Evolutionary conservation across 2,329 filamentous ascomycete species (phyloP).

Genomic region (Sclerotinia subarctica): DNA sequence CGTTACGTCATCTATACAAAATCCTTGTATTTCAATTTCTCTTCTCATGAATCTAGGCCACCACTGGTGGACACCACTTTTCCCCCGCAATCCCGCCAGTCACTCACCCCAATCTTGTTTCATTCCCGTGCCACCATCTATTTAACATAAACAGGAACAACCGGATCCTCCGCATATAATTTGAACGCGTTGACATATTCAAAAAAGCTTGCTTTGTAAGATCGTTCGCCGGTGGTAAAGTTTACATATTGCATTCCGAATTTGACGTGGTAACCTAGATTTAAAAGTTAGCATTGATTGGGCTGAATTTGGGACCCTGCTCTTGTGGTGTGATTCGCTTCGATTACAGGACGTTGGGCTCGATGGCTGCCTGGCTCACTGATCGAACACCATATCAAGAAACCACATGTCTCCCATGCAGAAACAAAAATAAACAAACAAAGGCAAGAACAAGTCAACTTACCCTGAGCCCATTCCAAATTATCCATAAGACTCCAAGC

Average conservation of each 20-base stretch:
- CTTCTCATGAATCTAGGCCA: not conserved
- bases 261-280: conserved; percentile 26
- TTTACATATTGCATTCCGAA: conserved; percentile 42
- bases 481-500: conserved; percentile 81
- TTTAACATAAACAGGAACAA: conserved; percentile 29
- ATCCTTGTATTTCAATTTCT: not conserved
- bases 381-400: no score
- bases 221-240: conserved; percentile 37
- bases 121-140: not conserved
- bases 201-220: conserved; percentile 35
- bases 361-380: no score
- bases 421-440: not conserved
- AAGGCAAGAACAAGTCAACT: not conserved
- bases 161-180: conserved; percentile 32
- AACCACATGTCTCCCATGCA: not conserved
- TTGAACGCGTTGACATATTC: conserved; percentile 35
- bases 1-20: no score
- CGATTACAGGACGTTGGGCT: no score
- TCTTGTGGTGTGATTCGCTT: no score
- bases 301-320: no score
- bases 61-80: not conserved
- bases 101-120: not conserved
- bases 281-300: not conserved
- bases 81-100: not conserved
- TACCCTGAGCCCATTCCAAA: conserved; percentile 42